Percentiles rank a stretch among this genome's conserved stretches.
Conservation (phyloP, 176 grass and related monocot genomes). For the Aegilops sharonensis region DNA sequence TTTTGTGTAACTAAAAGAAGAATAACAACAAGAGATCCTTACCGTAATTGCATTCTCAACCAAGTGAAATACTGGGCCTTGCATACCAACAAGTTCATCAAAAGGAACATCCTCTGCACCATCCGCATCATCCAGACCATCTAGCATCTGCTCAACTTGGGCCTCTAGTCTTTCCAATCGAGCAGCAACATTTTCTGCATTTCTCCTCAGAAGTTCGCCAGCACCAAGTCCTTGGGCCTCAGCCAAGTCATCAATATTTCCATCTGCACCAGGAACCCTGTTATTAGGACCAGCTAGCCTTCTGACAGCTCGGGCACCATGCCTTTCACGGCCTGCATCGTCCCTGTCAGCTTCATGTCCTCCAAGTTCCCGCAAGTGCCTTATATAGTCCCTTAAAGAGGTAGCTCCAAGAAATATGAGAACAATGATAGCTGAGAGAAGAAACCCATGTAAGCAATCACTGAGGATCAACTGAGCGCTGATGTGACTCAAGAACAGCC, state of each 20-base stretch:
- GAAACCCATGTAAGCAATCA: slow-evolving; percentile 96
- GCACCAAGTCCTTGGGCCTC: slow-evolving; percentile 85
- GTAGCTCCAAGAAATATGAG: slow-evolving; percentile 99
- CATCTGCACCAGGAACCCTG: slow-evolving; percentile 64
- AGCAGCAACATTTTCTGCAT: slow-evolving; percentile 98
- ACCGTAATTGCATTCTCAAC: slow-evolving; percentile 99
- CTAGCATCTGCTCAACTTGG: slow-evolving; percentile 98
- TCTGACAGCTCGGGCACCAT: slow-evolving; percentile 94
- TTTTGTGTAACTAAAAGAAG: background rate
- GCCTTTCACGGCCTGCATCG: slow-evolving; percentile 75
- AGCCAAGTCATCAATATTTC: slow-evolving; percentile 60
- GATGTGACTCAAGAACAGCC: slow-evolving; percentile 88
- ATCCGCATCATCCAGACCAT: slow-evolving; percentile 97
- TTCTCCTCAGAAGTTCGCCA: slow-evolving; percentile 85
- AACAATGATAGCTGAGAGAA: slow-evolving; percentile 94
- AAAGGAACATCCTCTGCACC: slow-evolving; percentile 98
- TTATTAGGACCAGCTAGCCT: slow-evolving; percentile 77
- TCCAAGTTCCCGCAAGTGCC: slow-evolving; percentile 90
- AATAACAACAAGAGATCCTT: slow-evolving; percentile 16
- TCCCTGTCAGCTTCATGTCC: slow-evolving; percentile 91
- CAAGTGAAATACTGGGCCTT: slow-evolving; percentile 98
- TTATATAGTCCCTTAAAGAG: slow-evolving; percentile 95
- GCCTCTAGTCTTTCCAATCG: slow-evolving; percentile 95
- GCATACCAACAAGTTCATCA: slow-evolving; percentile 97
- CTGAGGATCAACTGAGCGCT: slow-evolving; percentile 85